Percentiles rank a stretch among this genome's conserved stretches.
phyloP scores from a whole-genome alignment of 2,329 filamentous ascomycete genomes.

The Rasamsonia emersonii region DNA sequence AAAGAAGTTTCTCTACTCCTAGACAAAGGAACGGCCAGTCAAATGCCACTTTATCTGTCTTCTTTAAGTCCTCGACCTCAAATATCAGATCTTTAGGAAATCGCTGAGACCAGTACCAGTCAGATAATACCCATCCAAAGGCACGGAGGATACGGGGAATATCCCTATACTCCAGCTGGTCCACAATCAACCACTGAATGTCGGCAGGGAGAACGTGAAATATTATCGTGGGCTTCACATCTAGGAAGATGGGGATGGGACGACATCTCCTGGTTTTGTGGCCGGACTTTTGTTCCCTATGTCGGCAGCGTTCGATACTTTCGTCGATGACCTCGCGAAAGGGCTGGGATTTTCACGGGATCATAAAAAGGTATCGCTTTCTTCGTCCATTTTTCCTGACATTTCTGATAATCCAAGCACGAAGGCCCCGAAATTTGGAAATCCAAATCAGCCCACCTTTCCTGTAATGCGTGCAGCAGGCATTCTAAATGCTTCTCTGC shows the following conservation, averaged over 20 bases:
- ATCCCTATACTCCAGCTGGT: constrained; percentile 4
- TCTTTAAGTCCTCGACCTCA: constrained; percentile 3
- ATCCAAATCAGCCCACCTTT: not conserved
- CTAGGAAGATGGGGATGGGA: constrained; percentile 5
- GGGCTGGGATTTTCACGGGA: constrained; percentile 5
- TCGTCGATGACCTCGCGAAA: constrained; percentile 5
- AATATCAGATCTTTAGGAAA: constrained; percentile 4
- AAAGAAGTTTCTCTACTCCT: constrained; percentile 5
- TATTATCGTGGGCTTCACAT: constrained; percentile 5
- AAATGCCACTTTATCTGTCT: constrained; percentile 1
- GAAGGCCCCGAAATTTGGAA: not conserved
- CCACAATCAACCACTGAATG: constrained; percentile 15
- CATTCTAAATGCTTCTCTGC: constrained; percentile 4
- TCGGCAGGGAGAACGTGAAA: constrained; percentile 12
- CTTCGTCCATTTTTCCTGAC: constrained; percentile 1
- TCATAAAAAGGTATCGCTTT: constrained; percentile 1
- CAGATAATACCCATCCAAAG: constrained; percentile 3
- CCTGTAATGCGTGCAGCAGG: constrained; percentile 1
- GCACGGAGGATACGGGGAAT: constrained; percentile 4
- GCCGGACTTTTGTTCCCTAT: constrained; percentile 1
- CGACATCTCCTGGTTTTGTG: not conserved
- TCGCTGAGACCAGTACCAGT: constrained; percentile 4
- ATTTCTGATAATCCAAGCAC: constrained; percentile 1
- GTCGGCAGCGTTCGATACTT: constrained; percentile 5
- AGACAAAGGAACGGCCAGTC: constrained; percentile 6